A percentile compares a stretch with the other conserved stretches of the same genome.
phyloP scores from a whole-genome alignment of 163 green algal genomes.

The Scenedesmus sp. region DNA sequence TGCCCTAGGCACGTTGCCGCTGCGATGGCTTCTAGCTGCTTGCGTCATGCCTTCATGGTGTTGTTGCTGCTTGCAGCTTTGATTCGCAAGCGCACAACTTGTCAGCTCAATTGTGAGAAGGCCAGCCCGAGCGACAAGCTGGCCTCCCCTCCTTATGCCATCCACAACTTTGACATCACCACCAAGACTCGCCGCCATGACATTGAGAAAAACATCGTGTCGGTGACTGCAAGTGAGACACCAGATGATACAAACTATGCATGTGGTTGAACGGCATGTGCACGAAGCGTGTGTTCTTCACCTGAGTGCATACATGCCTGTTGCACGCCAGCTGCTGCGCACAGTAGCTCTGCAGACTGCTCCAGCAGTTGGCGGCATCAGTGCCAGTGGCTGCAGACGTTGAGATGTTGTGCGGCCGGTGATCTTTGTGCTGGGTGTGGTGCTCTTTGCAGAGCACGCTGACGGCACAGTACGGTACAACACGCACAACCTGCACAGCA shows the following conservation, averaged over 20 bases:
- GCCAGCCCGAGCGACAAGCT: constrained; percentile 2
- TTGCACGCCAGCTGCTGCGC: too few species aligned
- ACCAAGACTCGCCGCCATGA: background rate
- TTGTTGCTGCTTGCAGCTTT: background rate
- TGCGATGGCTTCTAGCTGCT: background rate
- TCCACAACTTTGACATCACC: constrained; percentile 25
- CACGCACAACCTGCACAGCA: constrained; percentile 41
- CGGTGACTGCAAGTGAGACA: background rate
- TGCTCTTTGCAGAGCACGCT: background rate
- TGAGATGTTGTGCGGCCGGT: too few species aligned
- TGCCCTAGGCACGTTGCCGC: too few species aligned
- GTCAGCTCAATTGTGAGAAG: background rate
- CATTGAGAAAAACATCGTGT: background rate
- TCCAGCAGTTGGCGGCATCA: too few species aligned
- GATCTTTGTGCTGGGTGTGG: background rate
- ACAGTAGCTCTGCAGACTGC: too few species aligned
- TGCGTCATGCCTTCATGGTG: background rate
- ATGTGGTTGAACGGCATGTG: too few species aligned
- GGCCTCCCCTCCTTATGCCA: constrained; percentile 15
- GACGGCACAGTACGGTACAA: constrained; percentile 22
- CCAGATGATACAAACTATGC: too few species aligned
- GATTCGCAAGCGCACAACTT: background rate
- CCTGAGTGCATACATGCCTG: too few species aligned
- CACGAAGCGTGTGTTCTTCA: too few species aligned
- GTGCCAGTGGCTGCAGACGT: too few species aligned